phyloP scores from a whole-genome alignment of 805 yeast genomes.

The Candida silvicultrix region DNA sequence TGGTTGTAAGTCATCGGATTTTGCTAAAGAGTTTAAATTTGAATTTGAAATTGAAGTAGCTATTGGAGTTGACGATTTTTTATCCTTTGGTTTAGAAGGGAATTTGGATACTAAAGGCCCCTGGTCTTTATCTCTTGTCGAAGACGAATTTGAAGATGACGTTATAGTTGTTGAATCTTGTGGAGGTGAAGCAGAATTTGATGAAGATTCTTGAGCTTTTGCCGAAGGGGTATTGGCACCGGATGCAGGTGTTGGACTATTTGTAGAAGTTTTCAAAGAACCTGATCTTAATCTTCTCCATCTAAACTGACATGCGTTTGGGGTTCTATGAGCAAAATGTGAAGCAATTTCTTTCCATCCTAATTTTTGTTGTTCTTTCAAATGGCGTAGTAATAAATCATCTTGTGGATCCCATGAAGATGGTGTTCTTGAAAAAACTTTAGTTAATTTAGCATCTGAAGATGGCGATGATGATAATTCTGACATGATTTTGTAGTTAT shows the following conservation, averaged over 20 bases:
- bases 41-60: not conserved
- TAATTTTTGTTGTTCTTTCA: conserved; percentile 75
- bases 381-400: conserved; percentile 61
- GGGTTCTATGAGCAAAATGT: conserved; percentile 74
- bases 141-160: not conserved
- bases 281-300: conserved; percentile 68
- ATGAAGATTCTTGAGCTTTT: conserved; percentile 9
- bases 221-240: conserved; percentile 9
- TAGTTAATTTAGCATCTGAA: conserved; percentile 17
- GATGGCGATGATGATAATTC: conserved; percentile 19
- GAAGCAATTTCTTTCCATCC: conserved; percentile 89
- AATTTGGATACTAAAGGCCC: not conserved
- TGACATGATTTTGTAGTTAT: conserved; percentile 1
- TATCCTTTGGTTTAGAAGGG: not conserved
- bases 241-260: conserved; percentile 7
- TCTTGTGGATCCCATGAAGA: conserved; percentile 78
- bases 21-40: no score
- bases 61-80: not conserved
- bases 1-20: not conserved
- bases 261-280: conserved; percentile 23
- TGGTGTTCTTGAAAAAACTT: conserved; percentile 31
- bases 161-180: not conserved
- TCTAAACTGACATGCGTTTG: conserved; percentile 85
- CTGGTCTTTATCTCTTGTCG: not conserved
- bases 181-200: conserved; percentile 2